These are phyloP conservation scores for Lippia alba DNA, from an alignment of 305 asterid species.

Conservation along the genomic window DNA sequence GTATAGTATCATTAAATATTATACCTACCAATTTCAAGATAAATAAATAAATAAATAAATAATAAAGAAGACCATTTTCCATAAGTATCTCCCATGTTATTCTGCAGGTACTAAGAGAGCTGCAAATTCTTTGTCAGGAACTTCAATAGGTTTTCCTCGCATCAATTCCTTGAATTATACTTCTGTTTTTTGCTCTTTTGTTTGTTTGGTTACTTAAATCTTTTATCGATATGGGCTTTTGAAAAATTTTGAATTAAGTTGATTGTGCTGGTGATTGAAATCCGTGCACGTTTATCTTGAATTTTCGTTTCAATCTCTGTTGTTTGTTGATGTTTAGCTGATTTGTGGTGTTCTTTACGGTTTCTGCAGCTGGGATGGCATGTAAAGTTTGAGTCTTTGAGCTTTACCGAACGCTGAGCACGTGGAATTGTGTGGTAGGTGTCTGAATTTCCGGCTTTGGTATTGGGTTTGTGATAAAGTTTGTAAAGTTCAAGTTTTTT, in stretches of 20 bases:
- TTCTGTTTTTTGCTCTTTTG: too few relatives aligned
- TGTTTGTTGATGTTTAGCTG: background rate
- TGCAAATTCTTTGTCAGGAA: constrained; percentile 24
- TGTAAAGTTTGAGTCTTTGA: constrained; percentile 29
- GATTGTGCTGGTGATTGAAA: constrained; percentile 7
- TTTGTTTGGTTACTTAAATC: too few relatives aligned
- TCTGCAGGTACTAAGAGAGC: constrained; percentile 10
- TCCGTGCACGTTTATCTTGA: constrained; percentile 9
- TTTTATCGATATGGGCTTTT: too few relatives aligned
- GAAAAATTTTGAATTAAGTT: too few relatives aligned
- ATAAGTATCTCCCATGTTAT: constrained; percentile 13
- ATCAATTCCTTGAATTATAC: constrained; percentile 3
- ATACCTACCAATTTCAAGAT: background rate
- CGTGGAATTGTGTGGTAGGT: constrained; percentile 49
- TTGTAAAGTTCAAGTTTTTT: constrained; percentile 26
- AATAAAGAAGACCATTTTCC: constrained; percentile 8
- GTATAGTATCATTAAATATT: background rate
- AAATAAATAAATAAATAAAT: background rate
- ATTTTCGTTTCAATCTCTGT: constrained; percentile 16
- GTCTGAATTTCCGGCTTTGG: constrained; percentile 28
- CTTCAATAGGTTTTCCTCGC: constrained; percentile 28
- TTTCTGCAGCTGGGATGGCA: constrained; percentile 36
- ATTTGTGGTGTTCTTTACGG: background rate
- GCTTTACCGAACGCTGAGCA: constrained; percentile 41
- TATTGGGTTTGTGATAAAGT: constrained; percentile 33